Conservation (phyloP, 163 green algal genomes). For the Volvox carteri region DNA sequence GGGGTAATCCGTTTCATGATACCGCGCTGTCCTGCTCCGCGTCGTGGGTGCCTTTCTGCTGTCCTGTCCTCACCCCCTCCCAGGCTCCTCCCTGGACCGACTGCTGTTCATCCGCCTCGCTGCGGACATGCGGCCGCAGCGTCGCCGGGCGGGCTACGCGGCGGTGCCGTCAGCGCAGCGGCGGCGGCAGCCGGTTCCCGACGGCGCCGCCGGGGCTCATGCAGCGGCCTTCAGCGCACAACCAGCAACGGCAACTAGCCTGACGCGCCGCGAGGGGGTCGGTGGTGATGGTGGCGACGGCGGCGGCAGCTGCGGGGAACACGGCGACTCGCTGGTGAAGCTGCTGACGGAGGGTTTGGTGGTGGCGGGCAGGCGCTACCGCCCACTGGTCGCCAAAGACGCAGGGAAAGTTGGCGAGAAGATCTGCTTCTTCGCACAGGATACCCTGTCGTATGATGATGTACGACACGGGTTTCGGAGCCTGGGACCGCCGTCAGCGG, state of each 20-base stretch:
- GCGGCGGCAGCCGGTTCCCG: too few relatives aligned
- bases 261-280: too few relatives aligned
- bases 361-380: slow-evolving; percentile 14
- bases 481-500: slow-evolving; percentile 24
- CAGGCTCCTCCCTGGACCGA: slow-evolving; percentile 24
- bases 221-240: background rate
- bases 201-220: too few relatives aligned
- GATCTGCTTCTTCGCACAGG: slow-evolving; percentile 35
- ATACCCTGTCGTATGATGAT: slow-evolving; percentile 23
- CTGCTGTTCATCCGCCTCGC: slow-evolving; percentile 25
- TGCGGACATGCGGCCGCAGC: background rate
- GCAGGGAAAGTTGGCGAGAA: slow-evolving; percentile 16
- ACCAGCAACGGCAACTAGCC: background rate
- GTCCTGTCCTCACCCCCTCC: too few relatives aligned
- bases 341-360: slow-evolving; percentile 25
- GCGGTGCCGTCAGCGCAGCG: background rate
- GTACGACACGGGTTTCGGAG: slow-evolving; percentile 37
- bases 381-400: slow-evolving; percentile 28
- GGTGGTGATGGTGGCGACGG: too few relatives aligned
- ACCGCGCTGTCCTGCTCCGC: too few relatives aligned
- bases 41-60: too few relatives aligned
- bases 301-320: too few relatives aligned
- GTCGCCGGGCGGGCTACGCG: background rate
- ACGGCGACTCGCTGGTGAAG: background rate
- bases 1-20: too few relatives aligned